Evolutionary conservation across 805 yeast species (phyloP).

Genomic region (Metschnikowia shivogae): DNA sequence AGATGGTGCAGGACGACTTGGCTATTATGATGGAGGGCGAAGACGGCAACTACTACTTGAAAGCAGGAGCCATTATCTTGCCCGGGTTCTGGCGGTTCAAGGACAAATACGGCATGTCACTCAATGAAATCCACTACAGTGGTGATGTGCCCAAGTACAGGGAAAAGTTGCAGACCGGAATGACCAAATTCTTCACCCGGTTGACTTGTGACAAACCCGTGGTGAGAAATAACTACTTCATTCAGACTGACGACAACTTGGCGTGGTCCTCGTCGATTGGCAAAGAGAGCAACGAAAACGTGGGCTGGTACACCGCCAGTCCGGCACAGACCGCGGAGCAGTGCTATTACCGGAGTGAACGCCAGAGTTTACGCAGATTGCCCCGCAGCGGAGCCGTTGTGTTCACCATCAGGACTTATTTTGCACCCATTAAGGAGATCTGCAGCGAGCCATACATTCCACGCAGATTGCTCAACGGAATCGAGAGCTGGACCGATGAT

Average conservation of each 20-base stretch:
- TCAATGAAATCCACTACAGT: constrained; percentile 55
- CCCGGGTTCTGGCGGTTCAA: constrained; percentile 69
- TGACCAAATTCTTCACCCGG: constrained; percentile 62
- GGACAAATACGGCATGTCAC: constrained; percentile 55
- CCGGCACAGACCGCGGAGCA: constrained; percentile 44
- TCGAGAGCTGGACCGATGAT: constrained; percentile 55
- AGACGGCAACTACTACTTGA: constrained; percentile 53
- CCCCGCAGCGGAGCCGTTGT: constrained; percentile 56
- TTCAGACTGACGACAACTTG: constrained; percentile 58
- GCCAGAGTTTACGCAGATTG: constrained; percentile 59
- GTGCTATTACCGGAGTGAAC: constrained; percentile 57
- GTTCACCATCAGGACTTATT: constrained; percentile 63
- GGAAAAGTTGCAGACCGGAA: constrained; percentile 53
- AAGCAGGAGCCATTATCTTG: constrained; percentile 58
- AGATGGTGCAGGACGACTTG: constrained; percentile 60
- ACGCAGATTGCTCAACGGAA: constrained; percentile 54
- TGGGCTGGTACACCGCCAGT: constrained; percentile 64
- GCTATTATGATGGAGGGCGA: constrained; percentile 62
- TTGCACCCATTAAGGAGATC: constrained; percentile 50
- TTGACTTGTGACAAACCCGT: constrained; percentile 58
- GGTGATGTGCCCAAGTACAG: constrained; percentile 68
- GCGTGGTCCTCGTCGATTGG: constrained; percentile 69
- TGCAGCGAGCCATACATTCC: constrained; percentile 61
- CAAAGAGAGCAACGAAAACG: constrained; percentile 42
- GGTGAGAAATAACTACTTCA: constrained; percentile 62